These are phyloP conservation scores for Lotmaria passim DNA, from an alignment of 208 protist species.

Conservation along the genomic window DNA sequence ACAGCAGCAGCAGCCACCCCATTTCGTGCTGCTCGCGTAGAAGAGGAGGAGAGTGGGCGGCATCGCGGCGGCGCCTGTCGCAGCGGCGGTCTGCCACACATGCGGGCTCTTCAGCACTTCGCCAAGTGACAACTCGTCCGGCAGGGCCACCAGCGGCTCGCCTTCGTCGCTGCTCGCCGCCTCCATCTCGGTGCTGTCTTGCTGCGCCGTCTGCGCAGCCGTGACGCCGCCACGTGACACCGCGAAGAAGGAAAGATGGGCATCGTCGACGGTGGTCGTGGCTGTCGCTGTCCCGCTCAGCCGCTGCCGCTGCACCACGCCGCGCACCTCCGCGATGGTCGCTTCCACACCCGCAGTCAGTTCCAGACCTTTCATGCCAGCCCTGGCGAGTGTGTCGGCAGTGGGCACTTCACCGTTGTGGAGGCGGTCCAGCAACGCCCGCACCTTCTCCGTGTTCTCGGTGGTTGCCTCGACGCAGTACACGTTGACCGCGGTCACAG, in stretches of 20 bases:
- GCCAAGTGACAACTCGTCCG: constrained; percentile 6
- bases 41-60: constrained; percentile 20
- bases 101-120: constrained; percentile 12
- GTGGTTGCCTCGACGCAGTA: constrained; percentile 26
- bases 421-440: constrained; percentile 6
- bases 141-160: constrained; percentile 18
- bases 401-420: background rate
- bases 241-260: constrained; percentile 8
- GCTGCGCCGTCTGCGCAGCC: background rate
- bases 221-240: background rate
- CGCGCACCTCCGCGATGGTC: constrained; percentile 7
- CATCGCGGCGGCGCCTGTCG: background rate
- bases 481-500: constrained; percentile 1
- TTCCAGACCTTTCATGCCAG: constrained; percentile 5
- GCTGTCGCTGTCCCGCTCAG: background rate
- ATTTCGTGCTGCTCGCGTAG: constrained; percentile 5
- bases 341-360: constrained; percentile 1
- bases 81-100: background rate
- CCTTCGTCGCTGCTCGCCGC: background rate
- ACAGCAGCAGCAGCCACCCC: constrained; percentile 24
- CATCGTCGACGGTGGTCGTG: background rate
- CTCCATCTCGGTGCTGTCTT: background rate
- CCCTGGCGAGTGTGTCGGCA: background rate
- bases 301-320: constrained; percentile 11
- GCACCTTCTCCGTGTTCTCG: constrained; percentile 15